Base-by-base conservation (phyloP, 768 basidiomycete genomes). In the Trametes maxima region DNA sequence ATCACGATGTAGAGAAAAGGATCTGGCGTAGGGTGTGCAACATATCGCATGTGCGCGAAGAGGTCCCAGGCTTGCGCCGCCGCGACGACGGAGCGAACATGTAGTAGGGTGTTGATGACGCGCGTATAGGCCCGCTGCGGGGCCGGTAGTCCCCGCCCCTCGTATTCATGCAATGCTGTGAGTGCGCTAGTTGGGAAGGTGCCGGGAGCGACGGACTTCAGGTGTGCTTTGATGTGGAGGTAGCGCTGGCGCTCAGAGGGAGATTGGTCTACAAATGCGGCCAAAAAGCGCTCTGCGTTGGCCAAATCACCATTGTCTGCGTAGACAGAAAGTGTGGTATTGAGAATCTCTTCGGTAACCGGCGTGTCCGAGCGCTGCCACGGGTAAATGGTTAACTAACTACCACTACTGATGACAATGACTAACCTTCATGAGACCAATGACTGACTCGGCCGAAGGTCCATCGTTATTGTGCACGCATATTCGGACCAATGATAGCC, bases 41-140 rank as follows among this genome's bases (percentile, higher is more conserved):
- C 91, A 62, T 97, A 95, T 47, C 96, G 92, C 92, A 97, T 95
- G 73, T 99, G 96, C 2, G 90, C 79, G 73, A 93, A 98, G 42
- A 98, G 82, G 69, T 98, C 93, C 93, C 94, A 97, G 2, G 92
- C 95, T 62, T 92, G 88, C 0, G 91, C 89, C 35, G 82, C 83
- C 2, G 83, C 84, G 1, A 72, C 39, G 68, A 74, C 36, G 12
- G 76, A 74, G 8, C 76, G 78, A 25, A 78, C 76, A 44, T 78
- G 77, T 66, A 83, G 84, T 36, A 87, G 86, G 46, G 79, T 73
- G 5, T 77, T 76, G 60, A 96, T 89, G 48, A 88, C 74, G 21
- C 84, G 78, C 10, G 85, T 86, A 73, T 98, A 97, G 0, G 90
- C 85, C 42, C 79, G 79, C 69, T 92, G 85, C 0, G 94, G 88